Evolutionary conservation across 2,329 filamentous ascomycete genomes (phyloP), one percentile per base, ranked within the genome.

Genomic region (Calonectria ilicicola): DNA sequence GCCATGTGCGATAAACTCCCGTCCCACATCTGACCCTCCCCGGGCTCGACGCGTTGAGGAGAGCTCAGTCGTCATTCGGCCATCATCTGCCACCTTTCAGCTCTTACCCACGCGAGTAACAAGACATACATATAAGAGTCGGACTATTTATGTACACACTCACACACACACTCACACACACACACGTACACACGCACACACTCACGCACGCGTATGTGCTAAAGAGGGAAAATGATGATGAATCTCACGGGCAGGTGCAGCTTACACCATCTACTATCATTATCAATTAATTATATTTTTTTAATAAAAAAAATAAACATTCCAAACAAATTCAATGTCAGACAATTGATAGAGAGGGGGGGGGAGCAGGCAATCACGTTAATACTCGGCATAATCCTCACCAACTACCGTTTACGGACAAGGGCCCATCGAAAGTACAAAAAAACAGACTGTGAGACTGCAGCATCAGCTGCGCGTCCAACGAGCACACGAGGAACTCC

Each of bases 1-100:
- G 23, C 5, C 26, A 49, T 49, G 46, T 51, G 53, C 53, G 53
- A 58, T 58, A 58, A 58, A 58, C 53, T 58, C 53, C 53, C 53
- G 53, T 58, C n/a, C 29, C 29, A 35, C 19, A 56, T 23, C 53
- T 35, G 19, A 38, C 53, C 53, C 53, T 35, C 53, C 53, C 21
- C 21, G 27, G 29, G 29, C 29, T 29, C 29, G 29, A 29, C 29
- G 29, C 5, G 47, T 26, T 51, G 47, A 51, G 47, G 23, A 51
- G 14, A 27, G 40, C 3, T n/a, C 19, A 44, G 15, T 29, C 47
- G 47, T 51, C 47, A 51, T 15, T 9, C 2, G 8, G 47, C 14
- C 47, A 17, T 51, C 47, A 51, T 51, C 15, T 10, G 26, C 29
- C 29, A 29, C 29, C 29, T 8, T 29, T 29, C 29, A 29, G 29